Evolutionary conservation across 257 asterid genomes (phyloP).

Genomic region (Solanum sitiens): DNA sequence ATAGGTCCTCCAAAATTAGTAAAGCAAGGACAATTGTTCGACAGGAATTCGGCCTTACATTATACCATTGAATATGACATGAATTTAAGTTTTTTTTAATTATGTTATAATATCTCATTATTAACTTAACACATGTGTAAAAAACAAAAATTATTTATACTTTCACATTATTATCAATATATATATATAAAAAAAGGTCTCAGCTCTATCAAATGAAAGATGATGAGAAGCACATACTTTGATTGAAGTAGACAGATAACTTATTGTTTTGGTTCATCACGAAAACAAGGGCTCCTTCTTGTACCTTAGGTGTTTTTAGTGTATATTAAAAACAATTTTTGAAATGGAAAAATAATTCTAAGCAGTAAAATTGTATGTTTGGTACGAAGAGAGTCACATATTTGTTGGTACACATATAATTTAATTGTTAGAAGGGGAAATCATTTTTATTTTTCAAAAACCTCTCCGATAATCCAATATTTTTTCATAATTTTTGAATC

Average conservation of each 20-base stretch:
- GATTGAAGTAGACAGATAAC: constrained; percentile 51
- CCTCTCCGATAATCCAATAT: background rate
- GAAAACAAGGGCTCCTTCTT: constrained; percentile 10
- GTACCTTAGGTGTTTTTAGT: background rate
- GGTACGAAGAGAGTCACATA: background rate
- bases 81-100: background rate
- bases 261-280: constrained; percentile 18
- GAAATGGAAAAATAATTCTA: no score
- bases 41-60: background rate
- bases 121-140: background rate
- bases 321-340: no score
- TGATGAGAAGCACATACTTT: background rate
- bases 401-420: background rate
- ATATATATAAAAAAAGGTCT: background rate
- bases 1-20: background rate
- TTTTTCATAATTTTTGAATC: background rate
- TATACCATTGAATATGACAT: background rate
- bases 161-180: background rate
- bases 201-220: constrained; percentile 22
- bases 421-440: background rate
- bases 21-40: background rate
- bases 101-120: background rate
- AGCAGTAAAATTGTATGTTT: background rate
- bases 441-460: background rate
- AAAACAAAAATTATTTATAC: background rate